Base-by-base conservation (phyloP, 495 filamentous ascomycete genomes). In the Penicillium ochrochloron region DNA sequence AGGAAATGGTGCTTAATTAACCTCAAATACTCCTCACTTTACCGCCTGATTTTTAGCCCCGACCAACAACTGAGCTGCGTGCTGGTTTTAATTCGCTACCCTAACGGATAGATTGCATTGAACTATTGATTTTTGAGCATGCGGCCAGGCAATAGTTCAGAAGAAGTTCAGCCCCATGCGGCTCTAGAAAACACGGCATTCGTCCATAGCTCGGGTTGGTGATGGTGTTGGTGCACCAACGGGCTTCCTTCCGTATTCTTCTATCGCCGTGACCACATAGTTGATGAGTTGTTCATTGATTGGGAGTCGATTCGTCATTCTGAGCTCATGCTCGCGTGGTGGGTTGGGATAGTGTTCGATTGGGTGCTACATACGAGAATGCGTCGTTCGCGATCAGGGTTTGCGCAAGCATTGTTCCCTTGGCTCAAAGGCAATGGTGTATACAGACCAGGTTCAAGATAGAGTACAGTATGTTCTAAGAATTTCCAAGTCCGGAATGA, bases 141-240 rank as follows among this genome's bases (percentile, higher is more conserved):
- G 48, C 48, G 1, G 17, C 1, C 10, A 31, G 9, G 5, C 27
- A 31, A 52, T 29, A 27, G 12, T 17, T 15, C 3, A 5, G 15
- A 9, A 7, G 4, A 8, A 31, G 25, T 31, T n/a, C 48, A 27
- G 48, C 48, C 48, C 48, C 23, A 29, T 41, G 59, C 60, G 52
- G 60, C 60, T 62, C 51, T 57, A 56, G 60, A 25, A 50, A 37
- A 39, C 52, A 56, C 53, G 39, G 35, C 27, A 62, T 62, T 62
- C 29, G 53, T 42, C 34, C 34, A 51, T 34, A 33, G 12, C 44
- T 23, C 17, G 35, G 41, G 23, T 21, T 11, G 23, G 12, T 17
- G 9, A 23, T 39, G 23, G 11, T 57, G 21, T 39, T 15, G n/a
- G 15, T 52, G 7, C 48, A 52, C 10, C 3, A 37, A 41, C 37